A percentile compares a stretch with the other conserved stretches of the same genome.
Evolutionary conservation across 1,139 yeast species (phyloP).

Genomic region (Casaregolazyma lundiana): DNA sequence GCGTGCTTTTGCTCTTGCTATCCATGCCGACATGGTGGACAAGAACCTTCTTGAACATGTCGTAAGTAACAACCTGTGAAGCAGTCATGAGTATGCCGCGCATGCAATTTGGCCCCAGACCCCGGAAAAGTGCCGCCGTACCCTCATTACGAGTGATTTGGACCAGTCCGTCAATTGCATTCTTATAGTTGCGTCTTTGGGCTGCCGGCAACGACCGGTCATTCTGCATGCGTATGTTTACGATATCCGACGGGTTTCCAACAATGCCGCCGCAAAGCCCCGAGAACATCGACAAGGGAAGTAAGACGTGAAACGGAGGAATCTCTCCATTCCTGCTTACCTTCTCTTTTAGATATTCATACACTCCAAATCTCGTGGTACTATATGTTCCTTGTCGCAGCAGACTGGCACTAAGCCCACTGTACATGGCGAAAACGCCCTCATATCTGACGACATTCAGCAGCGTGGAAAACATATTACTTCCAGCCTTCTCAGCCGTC

Average conservation of each 20-base stretch:
- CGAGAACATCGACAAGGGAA: conserved; percentile 77
- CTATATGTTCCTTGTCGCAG: conserved; percentile 87
- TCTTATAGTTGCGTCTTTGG: conserved; percentile 67
- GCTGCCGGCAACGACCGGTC: conserved; percentile 65
- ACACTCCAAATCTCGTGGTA: conserved; percentile 78
- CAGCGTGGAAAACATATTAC: conserved; percentile 58
- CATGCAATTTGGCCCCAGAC: conserved; percentile 69
- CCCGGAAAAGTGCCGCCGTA: conserved; percentile 58
- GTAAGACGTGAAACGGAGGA: conserved; percentile 45
- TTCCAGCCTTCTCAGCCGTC: conserved; percentile 60
- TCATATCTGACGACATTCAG: conserved; percentile 55
- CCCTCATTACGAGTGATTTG: conserved; percentile 64
- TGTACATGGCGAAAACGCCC: conserved; percentile 65
- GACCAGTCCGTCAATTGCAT: conserved; percentile 71
- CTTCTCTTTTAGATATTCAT: conserved; percentile 64
- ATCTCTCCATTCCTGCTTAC: conserved; percentile 30
- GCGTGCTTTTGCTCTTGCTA: conserved; percentile 62
- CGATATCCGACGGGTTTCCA: conserved; percentile 86
- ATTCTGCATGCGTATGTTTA: conserved; percentile 88
- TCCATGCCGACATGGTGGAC: conserved; percentile 51
- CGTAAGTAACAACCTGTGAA: conserved; percentile 86
- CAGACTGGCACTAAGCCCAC: conserved; percentile 77
- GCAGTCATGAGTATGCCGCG: conserved; percentile 89
- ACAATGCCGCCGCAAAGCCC: conserved; percentile 82
- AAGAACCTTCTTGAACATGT: conserved; percentile 60